Percentiles rank a stretch among this genome's conserved stretches.
These are phyloP conservation scores for Carex myosuroides DNA, from an alignment of 176 grass and related monocot genomes.

Conservation along the genomic window DNA sequence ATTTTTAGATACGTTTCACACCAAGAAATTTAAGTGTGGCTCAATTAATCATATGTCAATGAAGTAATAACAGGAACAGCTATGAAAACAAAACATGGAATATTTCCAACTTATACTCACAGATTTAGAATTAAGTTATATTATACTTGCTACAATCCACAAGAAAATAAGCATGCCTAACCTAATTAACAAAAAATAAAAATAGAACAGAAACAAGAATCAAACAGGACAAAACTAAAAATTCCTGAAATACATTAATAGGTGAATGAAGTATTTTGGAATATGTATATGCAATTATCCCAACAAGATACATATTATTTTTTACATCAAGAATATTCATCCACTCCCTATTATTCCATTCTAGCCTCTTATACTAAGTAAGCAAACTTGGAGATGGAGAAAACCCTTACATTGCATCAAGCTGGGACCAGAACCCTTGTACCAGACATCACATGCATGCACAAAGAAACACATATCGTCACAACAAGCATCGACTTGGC, in stretches of 20 bases:
- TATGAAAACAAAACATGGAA: background rate
- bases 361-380: background rate
- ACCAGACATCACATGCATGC: conserved; percentile 61
- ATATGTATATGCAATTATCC: conserved; percentile 18
- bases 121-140: conserved; percentile 6
- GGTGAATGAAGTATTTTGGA: background rate
- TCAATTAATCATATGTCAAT: background rate
- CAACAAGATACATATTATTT: conserved; percentile 1
- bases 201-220: background rate
- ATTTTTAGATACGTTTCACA: background rate
- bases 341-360: background rate
- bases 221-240: background rate
- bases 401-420: conserved; percentile 12
- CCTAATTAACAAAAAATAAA: background rate
- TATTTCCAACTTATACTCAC: background rate
- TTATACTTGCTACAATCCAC: conserved; percentile 7
- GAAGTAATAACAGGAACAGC: background rate
- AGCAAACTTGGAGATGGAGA: background rate
- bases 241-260: background rate
- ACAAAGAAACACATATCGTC: conserved; percentile 67
- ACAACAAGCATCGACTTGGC: conserved; percentile 61
- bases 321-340: conserved; percentile 14
- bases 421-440: conserved; percentile 39
- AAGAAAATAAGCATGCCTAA: background rate
- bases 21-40: background rate